Evolutionary conservation across 345 rosid genomes (phyloP).

Genomic region (Eucalyptus tenuipes): DNA sequence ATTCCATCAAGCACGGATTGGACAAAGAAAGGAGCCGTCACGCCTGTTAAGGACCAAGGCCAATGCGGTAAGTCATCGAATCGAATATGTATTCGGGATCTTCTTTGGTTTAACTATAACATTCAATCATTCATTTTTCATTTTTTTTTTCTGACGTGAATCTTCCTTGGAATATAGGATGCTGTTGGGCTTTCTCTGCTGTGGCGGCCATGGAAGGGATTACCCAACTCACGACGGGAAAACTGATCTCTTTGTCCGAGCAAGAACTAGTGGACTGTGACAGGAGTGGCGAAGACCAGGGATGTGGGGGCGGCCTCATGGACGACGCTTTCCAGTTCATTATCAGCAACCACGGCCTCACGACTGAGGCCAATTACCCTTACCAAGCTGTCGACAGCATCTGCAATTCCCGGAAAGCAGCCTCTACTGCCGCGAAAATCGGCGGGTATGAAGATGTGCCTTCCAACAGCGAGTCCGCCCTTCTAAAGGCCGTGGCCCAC

Average conservation of each 20-base stretch:
- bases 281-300: background rate
- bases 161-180: background rate
- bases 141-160: background rate
- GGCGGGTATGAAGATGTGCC: background rate
- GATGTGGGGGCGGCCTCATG: conserved; percentile 1
- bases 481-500: background rate
- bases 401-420: background rate
- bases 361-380: background rate
- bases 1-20: background rate
- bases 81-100: background rate
- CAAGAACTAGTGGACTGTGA: conserved; percentile 4
- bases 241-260: background rate
- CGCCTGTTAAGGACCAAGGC: background rate
- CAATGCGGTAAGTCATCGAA: background rate
- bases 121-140: background rate
- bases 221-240: background rate
- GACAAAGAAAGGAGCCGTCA: background rate
- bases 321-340: background rate
- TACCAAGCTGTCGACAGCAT: background rate
- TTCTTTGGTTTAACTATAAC: background rate
- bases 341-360: background rate
- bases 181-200: conserved; percentile 3
- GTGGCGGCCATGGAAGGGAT: conserved; percentile 3
- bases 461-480: background rate
- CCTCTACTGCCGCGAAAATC: background rate